phyloP scores from a whole-genome alignment of 1,284 basidiomycete species.

The Vanrija sp. region DNA sequence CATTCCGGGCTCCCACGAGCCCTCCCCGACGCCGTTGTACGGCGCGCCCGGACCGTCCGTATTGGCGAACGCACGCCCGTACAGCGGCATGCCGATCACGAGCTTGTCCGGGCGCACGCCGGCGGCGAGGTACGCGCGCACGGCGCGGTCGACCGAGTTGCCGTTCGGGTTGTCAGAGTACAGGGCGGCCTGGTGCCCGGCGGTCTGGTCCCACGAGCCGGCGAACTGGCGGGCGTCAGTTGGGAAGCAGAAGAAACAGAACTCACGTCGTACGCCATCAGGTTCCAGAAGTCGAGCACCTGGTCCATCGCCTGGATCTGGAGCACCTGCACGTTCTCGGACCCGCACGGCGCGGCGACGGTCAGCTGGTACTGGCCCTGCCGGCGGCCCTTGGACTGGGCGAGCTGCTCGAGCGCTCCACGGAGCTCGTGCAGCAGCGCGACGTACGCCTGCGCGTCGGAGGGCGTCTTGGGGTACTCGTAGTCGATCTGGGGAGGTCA shows the following conservation, averaged over 20 bases:
- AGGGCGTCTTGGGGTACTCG: constrained; percentile 54
- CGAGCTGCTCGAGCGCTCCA: constrained; percentile 47
- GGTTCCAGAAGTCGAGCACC: constrained; percentile 75
- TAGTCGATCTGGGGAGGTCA: constrained; percentile 42
- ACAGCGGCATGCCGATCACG: constrained; percentile 76
- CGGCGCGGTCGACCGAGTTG: constrained; percentile 64
- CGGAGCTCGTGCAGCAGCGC: constrained; percentile 51
- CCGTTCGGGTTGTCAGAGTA: constrained; percentile 54
- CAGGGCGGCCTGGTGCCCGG: constrained; percentile 77
- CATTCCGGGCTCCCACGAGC: constrained; percentile 46
- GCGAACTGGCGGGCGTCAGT: constrained; percentile 36
- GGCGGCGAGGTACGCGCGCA: constrained; percentile 61
- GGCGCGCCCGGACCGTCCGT: constrained; percentile 70
- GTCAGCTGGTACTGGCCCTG: constrained; percentile 50
- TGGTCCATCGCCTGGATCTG: constrained; percentile 68
- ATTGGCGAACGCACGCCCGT: constrained; percentile 77
- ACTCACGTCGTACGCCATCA: constrained; percentile 58
- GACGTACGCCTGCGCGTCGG: constrained; percentile 53
- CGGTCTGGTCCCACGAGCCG: constrained; percentile 52
- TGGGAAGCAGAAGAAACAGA: not conserved
- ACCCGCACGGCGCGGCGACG: constrained; percentile 79
- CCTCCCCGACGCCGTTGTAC: constrained; percentile 65
- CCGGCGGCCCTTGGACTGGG: constrained; percentile 31
- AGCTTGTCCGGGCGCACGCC: constrained; percentile 73
- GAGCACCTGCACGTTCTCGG: constrained; percentile 63